These are phyloP conservation scores for Dipteronia sinensis DNA, from an alignment of 345 rosid species.

Conservation along the genomic window DNA sequence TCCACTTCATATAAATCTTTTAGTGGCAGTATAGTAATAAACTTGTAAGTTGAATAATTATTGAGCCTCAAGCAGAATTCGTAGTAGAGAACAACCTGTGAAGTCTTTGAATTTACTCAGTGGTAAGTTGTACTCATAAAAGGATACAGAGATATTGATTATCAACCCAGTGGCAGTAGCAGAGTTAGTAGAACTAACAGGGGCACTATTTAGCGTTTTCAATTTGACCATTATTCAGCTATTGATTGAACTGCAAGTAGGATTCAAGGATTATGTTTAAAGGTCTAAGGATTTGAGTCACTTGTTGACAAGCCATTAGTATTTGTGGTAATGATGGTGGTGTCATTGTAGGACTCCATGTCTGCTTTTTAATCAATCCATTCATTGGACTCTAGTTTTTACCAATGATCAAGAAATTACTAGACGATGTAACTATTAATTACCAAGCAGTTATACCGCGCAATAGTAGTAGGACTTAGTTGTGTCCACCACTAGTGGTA, in stretches of 20 bases:
- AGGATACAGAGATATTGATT: not conserved
- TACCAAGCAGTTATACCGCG: not conserved
- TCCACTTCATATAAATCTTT: conserved; percentile 3
- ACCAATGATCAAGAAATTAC: not conserved
- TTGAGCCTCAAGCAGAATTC: not conserved
- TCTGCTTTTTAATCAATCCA: not conserved
- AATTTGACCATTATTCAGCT: not conserved
- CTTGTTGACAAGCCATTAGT: not conserved
- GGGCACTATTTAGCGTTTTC: not conserved
- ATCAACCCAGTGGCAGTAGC: not conserved
- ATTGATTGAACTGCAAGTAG: not conserved
- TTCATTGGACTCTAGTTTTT: not conserved
- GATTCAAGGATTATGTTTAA: not conserved
- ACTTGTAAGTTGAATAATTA: not conserved
- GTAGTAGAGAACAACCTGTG: not conserved
- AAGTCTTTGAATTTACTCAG: not conserved
- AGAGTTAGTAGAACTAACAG: not conserved
- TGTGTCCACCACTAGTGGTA: not conserved
- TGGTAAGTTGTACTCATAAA: not conserved
- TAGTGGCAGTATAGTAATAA: conserved; percentile 8
- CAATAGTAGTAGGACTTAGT: not conserved
- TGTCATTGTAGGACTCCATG: not conserved
- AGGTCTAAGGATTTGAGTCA: not conserved
- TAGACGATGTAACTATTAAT: not conserved
- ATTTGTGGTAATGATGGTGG: conserved; percentile 5